Percentiles rank a stretch among this genome's conserved stretches.
These are phyloP conservation scores for Argentina anserina DNA, from an alignment of 306 rosid genomes.

Conservation along the genomic window DNA sequence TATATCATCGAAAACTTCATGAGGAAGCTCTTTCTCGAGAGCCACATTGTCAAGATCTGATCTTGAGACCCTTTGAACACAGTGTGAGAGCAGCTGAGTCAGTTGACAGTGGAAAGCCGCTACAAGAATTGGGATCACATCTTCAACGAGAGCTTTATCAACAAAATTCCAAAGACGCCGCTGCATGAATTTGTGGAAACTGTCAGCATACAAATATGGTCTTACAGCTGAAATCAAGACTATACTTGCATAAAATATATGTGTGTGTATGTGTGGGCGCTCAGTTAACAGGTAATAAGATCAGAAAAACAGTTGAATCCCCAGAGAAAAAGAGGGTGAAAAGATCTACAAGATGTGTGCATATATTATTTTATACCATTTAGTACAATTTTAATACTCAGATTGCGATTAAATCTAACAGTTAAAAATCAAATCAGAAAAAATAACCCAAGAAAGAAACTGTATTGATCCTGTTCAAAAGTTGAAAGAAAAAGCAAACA, in stretches of 20 bases:
- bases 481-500: background rate
- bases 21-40: conserved; percentile 75
- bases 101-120: conserved; percentile 68
- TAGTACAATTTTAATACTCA: background rate
- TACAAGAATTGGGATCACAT: conserved; percentile 66
- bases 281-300: background rate
- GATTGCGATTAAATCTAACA: background rate
- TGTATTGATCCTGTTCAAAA: background rate
- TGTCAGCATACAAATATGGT: conserved; percentile 12
- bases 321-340: background rate
- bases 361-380: background rate
- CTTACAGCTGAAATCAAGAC: background rate
- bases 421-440: background rate
- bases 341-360: background rate
- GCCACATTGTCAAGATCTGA: conserved; percentile 58
- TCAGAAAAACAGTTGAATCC: background rate
- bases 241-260: background rate
- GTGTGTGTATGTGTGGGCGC: background rate
- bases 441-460: background rate
- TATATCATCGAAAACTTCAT: conserved; percentile 46
- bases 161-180: conserved; percentile 72
- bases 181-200: conserved; percentile 46
- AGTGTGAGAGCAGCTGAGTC: conserved; percentile 51
- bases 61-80: conserved; percentile 68
- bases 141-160: conserved; percentile 87